A percentile compares a stretch with the other conserved stretches of the same genome.
phyloP scores from a whole-genome alignment of 2,329 filamentous ascomycete species.

The Nigrospora oryzae region DNA sequence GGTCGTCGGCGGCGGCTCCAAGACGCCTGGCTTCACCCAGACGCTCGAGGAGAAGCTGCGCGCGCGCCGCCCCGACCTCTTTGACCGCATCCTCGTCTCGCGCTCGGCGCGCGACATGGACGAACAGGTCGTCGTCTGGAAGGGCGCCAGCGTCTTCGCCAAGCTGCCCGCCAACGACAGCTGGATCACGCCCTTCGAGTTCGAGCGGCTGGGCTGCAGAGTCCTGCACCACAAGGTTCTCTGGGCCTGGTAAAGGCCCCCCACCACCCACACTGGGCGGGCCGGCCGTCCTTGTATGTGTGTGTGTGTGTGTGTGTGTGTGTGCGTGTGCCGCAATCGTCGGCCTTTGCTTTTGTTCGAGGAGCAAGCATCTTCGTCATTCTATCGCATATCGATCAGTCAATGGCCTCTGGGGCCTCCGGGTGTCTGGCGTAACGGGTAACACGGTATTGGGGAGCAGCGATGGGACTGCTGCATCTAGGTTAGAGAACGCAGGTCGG shows the following conservation, averaged over 20 bases:
- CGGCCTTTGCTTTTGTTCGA: too few relatives aligned
- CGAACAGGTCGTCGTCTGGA: constrained; percentile 96
- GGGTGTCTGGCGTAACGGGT: too few relatives aligned
- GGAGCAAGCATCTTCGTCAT: too few relatives aligned
- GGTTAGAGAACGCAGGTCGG: too few relatives aligned
- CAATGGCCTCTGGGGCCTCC: too few relatives aligned
- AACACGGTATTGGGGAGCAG: too few relatives aligned
- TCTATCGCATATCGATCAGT: too few relatives aligned
- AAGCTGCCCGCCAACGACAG: constrained; percentile 89
- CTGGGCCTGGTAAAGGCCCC: constrained; percentile 43
- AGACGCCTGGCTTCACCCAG: constrained; percentile 70
- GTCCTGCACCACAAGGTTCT: constrained; percentile 76
- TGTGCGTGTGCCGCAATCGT: too few relatives aligned
- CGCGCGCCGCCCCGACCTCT: constrained; percentile 51
- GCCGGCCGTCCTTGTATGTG: too few relatives aligned
- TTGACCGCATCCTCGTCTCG: constrained; percentile 53
- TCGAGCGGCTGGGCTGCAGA: constrained; percentile 74
- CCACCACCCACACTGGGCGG: too few relatives aligned
- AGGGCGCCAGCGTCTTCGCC: constrained; percentile 93
- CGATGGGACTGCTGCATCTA: too few relatives aligned
- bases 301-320: too few relatives aligned
- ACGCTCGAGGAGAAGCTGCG: constrained; percentile 79
- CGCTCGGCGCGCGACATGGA: constrained; percentile 85
- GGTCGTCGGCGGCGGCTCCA: constrained; percentile 78
- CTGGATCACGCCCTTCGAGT: constrained; percentile 85